phyloP scores from a whole-genome alignment of 768 basidiomycete species.

The Mycena leptocephala region DNA sequence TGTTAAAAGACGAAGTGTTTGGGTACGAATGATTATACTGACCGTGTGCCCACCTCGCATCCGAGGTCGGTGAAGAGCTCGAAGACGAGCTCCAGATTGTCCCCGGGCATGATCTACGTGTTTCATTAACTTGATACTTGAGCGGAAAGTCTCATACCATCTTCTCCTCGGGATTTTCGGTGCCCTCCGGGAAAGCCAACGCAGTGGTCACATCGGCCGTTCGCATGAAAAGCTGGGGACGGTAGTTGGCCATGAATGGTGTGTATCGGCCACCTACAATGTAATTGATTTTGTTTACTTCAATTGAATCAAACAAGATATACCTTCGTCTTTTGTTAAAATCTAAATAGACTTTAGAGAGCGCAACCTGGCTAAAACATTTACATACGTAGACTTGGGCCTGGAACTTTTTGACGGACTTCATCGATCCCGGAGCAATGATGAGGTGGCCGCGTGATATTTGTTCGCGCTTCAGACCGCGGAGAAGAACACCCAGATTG shows the following conservation, averaged over 20 bases:
- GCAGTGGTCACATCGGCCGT: constrained; percentile 94
- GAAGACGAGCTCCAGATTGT: constrained; percentile 96
- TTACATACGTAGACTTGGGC: constrained; percentile 88
- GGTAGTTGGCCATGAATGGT: constrained; percentile 95
- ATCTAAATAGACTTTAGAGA: constrained; percentile 62
- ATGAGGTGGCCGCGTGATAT: constrained; percentile 95
- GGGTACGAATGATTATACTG: constrained; percentile 35
- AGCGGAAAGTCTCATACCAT: constrained; percentile 68
- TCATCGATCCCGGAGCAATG: constrained; percentile 90
- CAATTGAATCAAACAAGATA: constrained; percentile 22
- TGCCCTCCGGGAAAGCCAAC: constrained; percentile 90
- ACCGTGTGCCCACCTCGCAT: constrained; percentile 90
- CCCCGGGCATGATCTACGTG: constrained; percentile 93
- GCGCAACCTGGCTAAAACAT: not conserved
- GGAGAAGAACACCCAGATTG: constrained; percentile 98
- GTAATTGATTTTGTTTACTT: constrained; percentile 37
- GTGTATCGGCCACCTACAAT: constrained; percentile 82
- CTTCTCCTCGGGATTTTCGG: constrained; percentile 86
- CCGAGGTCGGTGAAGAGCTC: constrained; percentile 89
- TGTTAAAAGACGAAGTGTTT: constrained; percentile 13
- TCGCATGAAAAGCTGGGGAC: constrained; percentile 95
- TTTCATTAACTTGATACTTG: not conserved
- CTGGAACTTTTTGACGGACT: constrained; percentile 94
- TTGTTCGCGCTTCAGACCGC: constrained; percentile 98
- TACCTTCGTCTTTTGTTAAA: constrained; percentile 89